Conservation (phyloP, 2,329 filamentous ascomycete species). For the Hypoxylon sp. region DNA sequence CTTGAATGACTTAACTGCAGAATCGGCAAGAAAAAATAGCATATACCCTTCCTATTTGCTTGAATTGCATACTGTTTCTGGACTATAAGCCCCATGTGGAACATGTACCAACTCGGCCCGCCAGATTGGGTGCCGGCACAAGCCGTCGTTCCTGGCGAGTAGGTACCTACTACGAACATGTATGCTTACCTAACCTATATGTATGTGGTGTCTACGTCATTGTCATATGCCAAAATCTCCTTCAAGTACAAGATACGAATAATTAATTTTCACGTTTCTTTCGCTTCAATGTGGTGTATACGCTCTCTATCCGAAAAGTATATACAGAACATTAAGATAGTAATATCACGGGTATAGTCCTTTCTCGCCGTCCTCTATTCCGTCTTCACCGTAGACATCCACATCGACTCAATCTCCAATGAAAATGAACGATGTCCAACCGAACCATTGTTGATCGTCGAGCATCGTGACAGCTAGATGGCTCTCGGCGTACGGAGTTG, state of each 20-base stretch:
- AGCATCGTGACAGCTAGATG: not conserved
- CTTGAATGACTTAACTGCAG: not conserved
- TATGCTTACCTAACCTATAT: not conserved
- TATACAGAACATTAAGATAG: slow-evolving; percentile 34
- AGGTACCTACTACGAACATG: slow-evolving; percentile 8
- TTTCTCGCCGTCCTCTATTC: slow-evolving; percentile 24
- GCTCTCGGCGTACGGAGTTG: not conserved
- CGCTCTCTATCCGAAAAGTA: slow-evolving; percentile 33
- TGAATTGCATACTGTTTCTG: not conserved
- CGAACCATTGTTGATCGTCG: slow-evolving; percentile 11
- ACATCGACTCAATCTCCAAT: slow-evolving; percentile 14
- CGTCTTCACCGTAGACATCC: slow-evolving; percentile 4
- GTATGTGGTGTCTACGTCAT: slow-evolving; percentile 33
- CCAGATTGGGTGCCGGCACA: slow-evolving; percentile 25
- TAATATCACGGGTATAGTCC: slow-evolving; percentile 34
- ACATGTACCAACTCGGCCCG: slow-evolving; percentile 15
- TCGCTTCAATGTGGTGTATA: slow-evolving; percentile 1
- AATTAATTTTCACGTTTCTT: not conserved
- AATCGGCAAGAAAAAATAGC: not conserved
- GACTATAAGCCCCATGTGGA: not conserved
- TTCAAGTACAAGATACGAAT: not conserved
- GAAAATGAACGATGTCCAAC: slow-evolving; percentile 23
- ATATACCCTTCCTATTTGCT: not conserved
- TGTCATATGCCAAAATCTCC: slow-evolving; percentile 40
- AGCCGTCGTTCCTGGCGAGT: slow-evolving; percentile 27